These are phyloP conservation scores for Zoysia matrella DNA, from an alignment of 202 grass and related monocot species.

Conservation along the genomic window DNA sequence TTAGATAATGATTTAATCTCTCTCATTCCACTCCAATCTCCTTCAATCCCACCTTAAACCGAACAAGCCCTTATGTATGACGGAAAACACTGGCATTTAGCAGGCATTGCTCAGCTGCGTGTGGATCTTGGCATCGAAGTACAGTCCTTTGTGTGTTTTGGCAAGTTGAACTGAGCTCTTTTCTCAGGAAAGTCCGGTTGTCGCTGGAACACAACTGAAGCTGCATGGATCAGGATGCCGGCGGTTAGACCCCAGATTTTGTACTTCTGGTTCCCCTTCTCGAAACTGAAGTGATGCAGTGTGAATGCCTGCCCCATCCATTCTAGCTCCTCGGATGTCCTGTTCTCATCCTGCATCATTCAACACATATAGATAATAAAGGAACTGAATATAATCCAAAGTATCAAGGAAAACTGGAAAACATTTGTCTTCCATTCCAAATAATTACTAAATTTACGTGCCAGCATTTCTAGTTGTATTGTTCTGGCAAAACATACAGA, in stretches of 20 bases:
- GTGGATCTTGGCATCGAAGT: constrained; percentile 24
- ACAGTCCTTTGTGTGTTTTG: constrained; percentile 34
- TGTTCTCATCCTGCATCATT: constrained; percentile 56
- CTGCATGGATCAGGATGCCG: constrained; percentile 74
- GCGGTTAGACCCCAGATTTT: constrained; percentile 88
- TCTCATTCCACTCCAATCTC: no score
- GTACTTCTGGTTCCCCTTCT: constrained; percentile 56
- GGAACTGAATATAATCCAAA: background rate
- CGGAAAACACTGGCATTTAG: background rate
- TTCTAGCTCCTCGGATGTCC: constrained; percentile 66
- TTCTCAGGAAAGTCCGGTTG: constrained; percentile 62
- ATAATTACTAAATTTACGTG: background rate
- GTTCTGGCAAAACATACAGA: constrained; percentile 1
- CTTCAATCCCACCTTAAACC: no score
- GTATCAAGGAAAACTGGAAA: background rate
- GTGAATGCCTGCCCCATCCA: constrained; percentile 75
- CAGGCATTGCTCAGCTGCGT: background rate
- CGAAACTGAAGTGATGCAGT: constrained; percentile 69
- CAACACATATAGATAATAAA: background rate
- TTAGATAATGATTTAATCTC: no score
- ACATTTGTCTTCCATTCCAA: background rate
- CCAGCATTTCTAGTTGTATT: background rate
- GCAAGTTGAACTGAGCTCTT: constrained; percentile 51
- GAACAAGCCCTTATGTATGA: background rate
- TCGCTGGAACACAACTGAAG: constrained; percentile 71